These are phyloP conservation scores for Trichosporon asahii DNA, from an alignment of 1,284 basidiomycete genomes.

Conservation along the genomic window DNA sequence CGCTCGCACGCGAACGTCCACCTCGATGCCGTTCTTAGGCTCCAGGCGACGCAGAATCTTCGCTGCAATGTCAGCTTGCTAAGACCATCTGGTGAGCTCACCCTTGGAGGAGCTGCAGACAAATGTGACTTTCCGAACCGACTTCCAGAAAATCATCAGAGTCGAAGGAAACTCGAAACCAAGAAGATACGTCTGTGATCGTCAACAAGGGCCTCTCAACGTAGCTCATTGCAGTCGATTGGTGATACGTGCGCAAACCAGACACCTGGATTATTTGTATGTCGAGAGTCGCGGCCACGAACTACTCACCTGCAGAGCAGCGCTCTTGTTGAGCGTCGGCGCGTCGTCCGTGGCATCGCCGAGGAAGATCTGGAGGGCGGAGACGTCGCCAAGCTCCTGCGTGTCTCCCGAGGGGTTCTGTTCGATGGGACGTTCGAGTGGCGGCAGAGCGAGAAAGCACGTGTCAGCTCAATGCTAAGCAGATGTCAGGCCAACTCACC, in stretches of 20 bases:
- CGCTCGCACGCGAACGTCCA: constrained; percentile 42
- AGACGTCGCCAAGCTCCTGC: constrained; percentile 49
- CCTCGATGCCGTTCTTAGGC: constrained; percentile 33
- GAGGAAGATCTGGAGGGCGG: constrained; percentile 70
- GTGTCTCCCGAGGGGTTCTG: constrained; percentile 70
- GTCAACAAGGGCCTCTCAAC: neutral
- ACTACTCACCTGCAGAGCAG: constrained; percentile 73
- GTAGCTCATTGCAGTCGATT: neutral
- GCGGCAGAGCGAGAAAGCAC: neutral
- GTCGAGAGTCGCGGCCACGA: too few species aligned
- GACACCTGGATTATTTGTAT: neutral
- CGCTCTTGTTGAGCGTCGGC: constrained; percentile 79
- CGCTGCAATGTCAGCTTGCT: constrained; percentile 28
- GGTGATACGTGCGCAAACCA: too few species aligned
- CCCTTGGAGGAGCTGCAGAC: constrained; percentile 88
- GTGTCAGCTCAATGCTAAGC: neutral
- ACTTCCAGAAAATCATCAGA: constrained; percentile 68
- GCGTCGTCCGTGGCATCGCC: constrained; percentile 82
- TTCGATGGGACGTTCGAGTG: neutral
- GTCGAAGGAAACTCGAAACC: constrained; percentile 98
- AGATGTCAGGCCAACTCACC: constrained; percentile 55
- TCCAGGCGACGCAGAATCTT: constrained; percentile 48
- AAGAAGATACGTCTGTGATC: constrained; percentile 80
- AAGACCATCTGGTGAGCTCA: constrained; percentile 43
- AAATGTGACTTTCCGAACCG: constrained; percentile 63